phyloP scores from a whole-genome alignment of 2,329 filamentous ascomycete species.

The Cladophialophora carrionii region DNA sequence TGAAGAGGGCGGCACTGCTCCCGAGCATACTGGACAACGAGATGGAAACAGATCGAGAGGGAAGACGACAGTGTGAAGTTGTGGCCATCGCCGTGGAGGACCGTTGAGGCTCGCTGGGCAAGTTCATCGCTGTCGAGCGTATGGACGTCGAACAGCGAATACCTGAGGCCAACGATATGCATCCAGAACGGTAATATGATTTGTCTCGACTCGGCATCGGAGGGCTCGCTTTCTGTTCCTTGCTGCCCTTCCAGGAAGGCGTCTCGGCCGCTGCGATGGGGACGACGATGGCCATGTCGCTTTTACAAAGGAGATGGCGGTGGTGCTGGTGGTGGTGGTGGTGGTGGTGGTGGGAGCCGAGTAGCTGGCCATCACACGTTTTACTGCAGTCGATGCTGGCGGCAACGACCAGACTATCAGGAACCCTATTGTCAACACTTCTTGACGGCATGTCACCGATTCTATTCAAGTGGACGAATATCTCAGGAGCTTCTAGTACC shows the following conservation, averaged over 20 bases:
- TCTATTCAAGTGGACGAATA: not conserved
- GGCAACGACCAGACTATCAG: not conserved
- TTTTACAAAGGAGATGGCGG: not conserved
- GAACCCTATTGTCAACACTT: not conserved
- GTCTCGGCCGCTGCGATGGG: not conserved
- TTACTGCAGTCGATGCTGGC: not conserved
- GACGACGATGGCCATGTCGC: not conserved
- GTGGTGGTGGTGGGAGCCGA: too few species aligned
- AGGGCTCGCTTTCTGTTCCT: not conserved
- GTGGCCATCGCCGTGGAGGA: conserved; percentile 6
- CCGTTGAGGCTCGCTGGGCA: conserved; percentile 11
- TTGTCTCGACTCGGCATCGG: not conserved
- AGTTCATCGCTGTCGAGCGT: conserved; percentile 12
- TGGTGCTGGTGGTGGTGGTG: too few species aligned
- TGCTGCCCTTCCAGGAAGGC: not conserved
- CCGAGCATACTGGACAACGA: not conserved
- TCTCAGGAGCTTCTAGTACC: not conserved
- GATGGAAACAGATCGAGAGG: conserved; percentile 2
- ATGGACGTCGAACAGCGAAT: conserved; percentile 2
- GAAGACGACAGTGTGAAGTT: conserved; percentile 3
- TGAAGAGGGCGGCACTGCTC: conserved; percentile 3
- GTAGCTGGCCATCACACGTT: not conserved
- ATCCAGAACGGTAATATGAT: not conserved
- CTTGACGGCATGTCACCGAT: not conserved
- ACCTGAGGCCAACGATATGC: not conserved